Base-by-base conservation (phyloP, 495 filamentous ascomycete species). In the Penicillium nucicola region DNA sequence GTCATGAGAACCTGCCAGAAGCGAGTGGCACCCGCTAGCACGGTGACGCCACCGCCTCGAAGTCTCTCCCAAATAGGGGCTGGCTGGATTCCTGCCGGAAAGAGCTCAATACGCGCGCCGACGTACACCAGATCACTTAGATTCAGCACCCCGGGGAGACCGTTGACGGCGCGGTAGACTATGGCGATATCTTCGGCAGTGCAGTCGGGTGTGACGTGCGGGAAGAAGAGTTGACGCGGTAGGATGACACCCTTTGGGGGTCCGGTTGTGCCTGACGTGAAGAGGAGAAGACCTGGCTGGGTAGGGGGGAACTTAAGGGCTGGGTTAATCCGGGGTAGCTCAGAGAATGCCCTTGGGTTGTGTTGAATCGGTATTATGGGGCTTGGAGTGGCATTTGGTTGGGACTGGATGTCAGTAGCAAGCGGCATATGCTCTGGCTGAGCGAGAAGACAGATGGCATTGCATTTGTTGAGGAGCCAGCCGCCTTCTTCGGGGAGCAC, bases 161-260 rank as follows among this genome's bases (percentile, higher is more conserved):
- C 37, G 12, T 39, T 39, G 17, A 39, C 37, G 15, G 37, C 13
- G 5, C 37, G 13, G 18, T 39, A 39, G 37, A 39, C 37, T 2
- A 39, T 17, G 13, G 37, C 37, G 37, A 11, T 39, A 22, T 39
- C 37, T 12, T 39, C 13, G 15, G 37, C 13, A 3, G 15, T 22
- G 37, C 37, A 39, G 37, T 39, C 37, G 13, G 15, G 37, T 1
- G 3, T 10, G 22, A 33, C 41, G 17, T 44, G 13, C 19, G 30
- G 23, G 20, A 31, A 30, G 30, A 44, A 33, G 22, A 44, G 17
- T 23, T 15, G 11, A 9, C 20, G 23, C 6, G 38, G 15, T 14
- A 70, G 67, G 1, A 70, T 64, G 5, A 61, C 52, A n/a, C 67
- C 69, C 48, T 70, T 72, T 10, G 69, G 69, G 5, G 67, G 69